Percentiles rank a stretch among this genome's conserved stretches.
These are phyloP conservation scores for Debaryomyces maramus DNA, from an alignment of 805 yeast genomes.

Conservation along the genomic window DNA sequence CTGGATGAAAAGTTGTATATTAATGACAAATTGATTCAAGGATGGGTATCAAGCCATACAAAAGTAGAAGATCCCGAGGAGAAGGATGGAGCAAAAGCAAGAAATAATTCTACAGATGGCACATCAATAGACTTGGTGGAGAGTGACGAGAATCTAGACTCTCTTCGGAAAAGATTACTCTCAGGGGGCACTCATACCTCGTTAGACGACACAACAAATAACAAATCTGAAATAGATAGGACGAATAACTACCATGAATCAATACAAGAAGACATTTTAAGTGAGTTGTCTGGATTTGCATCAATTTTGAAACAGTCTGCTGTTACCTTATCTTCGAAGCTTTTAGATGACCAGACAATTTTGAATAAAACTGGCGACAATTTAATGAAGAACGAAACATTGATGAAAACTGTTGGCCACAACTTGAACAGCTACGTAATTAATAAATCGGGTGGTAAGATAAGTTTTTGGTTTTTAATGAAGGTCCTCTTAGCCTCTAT, in stretches of 20 bases:
- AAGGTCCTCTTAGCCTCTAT: constrained; percentile 29
- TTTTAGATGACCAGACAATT: constrained; percentile 34
- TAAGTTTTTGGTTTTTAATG: constrained; percentile 37
- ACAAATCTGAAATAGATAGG: constrained; percentile 4
- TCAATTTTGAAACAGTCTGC: constrained; percentile 50
- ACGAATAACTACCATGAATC: constrained; percentile 41
- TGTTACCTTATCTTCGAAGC: constrained; percentile 35
- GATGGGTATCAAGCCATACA: constrained; percentile 1
- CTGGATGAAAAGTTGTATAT: constrained; percentile 24
- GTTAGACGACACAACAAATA: constrained; percentile 6
- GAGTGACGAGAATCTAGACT: constrained; percentile 19
- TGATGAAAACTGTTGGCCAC: constrained; percentile 32
- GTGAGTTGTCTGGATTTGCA: constrained; percentile 51
- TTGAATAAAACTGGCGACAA: constrained; percentile 36
- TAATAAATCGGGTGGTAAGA: constrained; percentile 42
- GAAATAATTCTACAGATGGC: neutral
- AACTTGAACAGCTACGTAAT: constrained; percentile 38
- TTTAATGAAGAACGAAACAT: constrained; percentile 28
- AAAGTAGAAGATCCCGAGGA: neutral
- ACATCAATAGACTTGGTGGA: constrained; percentile 1
- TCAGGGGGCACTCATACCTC: constrained; percentile 19
- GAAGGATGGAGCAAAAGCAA: neutral
- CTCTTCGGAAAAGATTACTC: constrained; percentile 25
- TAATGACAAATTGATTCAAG: constrained; percentile 14
- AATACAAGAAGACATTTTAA: constrained; percentile 49